Percentiles rank a stretch among this genome's conserved stretches.
These are phyloP conservation scores for Arachis monticola DNA, from an alignment of 331 rosid genomes.

Conservation along the genomic window DNA sequence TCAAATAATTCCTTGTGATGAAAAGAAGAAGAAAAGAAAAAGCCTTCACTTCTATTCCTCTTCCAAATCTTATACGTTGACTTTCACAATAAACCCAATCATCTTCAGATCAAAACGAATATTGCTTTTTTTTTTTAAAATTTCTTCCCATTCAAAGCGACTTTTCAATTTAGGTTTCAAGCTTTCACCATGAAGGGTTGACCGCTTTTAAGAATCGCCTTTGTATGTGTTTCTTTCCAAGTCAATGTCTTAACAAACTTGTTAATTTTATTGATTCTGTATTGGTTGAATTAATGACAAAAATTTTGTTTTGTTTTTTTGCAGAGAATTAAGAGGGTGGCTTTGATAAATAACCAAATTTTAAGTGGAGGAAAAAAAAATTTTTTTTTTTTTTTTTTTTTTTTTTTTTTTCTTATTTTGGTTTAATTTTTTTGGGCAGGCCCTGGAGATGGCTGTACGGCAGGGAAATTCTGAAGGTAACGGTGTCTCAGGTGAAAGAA, in stretches of 20 bases:
- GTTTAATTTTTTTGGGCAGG: conserved; percentile 40
- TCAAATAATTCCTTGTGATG: conserved; percentile 20
- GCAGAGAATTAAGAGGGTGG: conserved; percentile 32
- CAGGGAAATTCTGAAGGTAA: conserved; percentile 50
- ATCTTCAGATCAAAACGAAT: background rate
- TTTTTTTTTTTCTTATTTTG: conserved; percentile 39
- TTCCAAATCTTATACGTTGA: conserved; percentile 10
- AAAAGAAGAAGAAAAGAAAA: background rate
- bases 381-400: conserved; percentile 39
- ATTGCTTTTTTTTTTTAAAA: background rate
- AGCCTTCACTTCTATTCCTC: conserved; percentile 4
- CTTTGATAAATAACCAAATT: conserved; percentile 14
- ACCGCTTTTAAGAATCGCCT: background rate
- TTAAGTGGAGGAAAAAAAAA: conserved; percentile 21
- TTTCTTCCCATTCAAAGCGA: background rate
- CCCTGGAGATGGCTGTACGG: conserved; percentile 58
- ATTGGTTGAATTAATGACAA: conserved; percentile 16
- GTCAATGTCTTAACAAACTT: background rate
- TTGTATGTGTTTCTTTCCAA: background rate
- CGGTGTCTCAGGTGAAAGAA: conserved; percentile 45
- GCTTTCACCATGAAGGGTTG: conserved; percentile 13
- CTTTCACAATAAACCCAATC: conserved; percentile 8
- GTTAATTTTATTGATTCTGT: background rate
- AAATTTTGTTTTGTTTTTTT: conserved; percentile 3
- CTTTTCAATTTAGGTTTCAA: background rate